phyloP scores from a whole-genome alignment of 352 stramenopile genomes.

The Lagenidium sp. region DNA sequence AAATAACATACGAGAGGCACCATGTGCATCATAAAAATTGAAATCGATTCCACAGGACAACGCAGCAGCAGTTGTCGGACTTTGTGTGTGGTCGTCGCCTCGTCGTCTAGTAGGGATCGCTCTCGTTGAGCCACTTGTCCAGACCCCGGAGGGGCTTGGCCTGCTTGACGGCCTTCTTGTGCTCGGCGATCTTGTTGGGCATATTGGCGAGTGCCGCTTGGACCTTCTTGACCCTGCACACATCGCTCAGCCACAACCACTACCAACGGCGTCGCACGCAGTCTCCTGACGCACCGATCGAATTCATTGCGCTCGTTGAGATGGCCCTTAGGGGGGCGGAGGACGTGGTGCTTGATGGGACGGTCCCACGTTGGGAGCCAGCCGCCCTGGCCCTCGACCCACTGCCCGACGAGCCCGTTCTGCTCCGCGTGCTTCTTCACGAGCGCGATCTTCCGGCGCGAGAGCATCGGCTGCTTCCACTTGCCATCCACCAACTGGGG shows the following conservation, averaged over 20 bases:
- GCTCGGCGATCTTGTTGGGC: slow-evolving; percentile 78
- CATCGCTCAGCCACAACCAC: background rate
- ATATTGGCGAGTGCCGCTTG: slow-evolving; percentile 74
- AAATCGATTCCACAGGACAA: too few relatives aligned
- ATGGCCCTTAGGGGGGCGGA: slow-evolving; percentile 75
- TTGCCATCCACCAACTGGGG: slow-evolving; percentile 70
- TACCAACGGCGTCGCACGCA: background rate
- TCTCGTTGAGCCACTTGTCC: slow-evolving; percentile 86
- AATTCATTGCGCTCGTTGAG: slow-evolving; percentile 78
- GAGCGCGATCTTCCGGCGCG: slow-evolving; percentile 68
- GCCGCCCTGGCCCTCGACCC: slow-evolving; percentile 69
- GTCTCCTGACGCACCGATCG: slow-evolving; percentile 48
- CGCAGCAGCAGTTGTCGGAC: too few relatives aligned
- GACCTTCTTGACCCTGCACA: slow-evolving; percentile 71
- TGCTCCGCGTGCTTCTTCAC: slow-evolving; percentile 74
- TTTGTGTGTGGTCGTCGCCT: too few relatives aligned
- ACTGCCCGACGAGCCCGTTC: slow-evolving; percentile 65
- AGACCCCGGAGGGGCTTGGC: slow-evolving; percentile 81
- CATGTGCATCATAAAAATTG: too few relatives aligned
- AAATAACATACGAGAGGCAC: too few relatives aligned
- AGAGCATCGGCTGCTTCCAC: slow-evolving; percentile 79
- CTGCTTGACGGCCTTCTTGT: slow-evolving; percentile 79
- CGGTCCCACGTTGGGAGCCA: slow-evolving; percentile 75
- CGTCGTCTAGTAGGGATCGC: slow-evolving; percentile 72
- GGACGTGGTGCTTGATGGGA: slow-evolving; percentile 79